Evolutionary conservation across 805 yeast genomes (phyloP).

Genomic region (Nakazawaea ishiwadae): DNA sequence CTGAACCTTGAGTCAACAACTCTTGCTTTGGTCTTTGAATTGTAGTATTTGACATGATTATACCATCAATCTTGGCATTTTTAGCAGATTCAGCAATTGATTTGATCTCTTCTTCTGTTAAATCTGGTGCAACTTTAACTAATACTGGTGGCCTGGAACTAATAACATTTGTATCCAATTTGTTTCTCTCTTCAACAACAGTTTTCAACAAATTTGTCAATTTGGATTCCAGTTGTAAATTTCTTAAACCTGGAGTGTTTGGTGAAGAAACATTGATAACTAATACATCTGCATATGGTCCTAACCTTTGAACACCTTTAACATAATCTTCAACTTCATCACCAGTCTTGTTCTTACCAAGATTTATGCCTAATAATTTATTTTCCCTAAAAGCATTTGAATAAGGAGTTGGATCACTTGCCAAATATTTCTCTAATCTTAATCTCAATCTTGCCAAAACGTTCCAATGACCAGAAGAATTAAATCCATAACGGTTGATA

Average conservation of each 20-base stretch:
- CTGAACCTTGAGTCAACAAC: constrained; percentile 44
- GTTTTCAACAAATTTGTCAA: constrained; percentile 61
- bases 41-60: constrained; percentile 89
- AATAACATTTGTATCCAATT: constrained; percentile 34
- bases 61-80: constrained; percentile 79
- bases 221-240: constrained; percentile 73
- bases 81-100: constrained; percentile 81
- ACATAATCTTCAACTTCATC: constrained; percentile 87
- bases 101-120: constrained; percentile 72
- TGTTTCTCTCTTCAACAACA: constrained; percentile 67
- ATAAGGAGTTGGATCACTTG: constrained; percentile 19
- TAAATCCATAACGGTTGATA: constrained; percentile 92
- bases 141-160: constrained; percentile 65
- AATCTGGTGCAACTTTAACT: constrained; percentile 93
- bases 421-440: constrained; percentile 47
- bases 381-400: constrained; percentile 55
- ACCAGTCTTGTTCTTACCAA: constrained; percentile 91
- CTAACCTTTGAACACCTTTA: constrained; percentile 77
- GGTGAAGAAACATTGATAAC: constrained; percentile 93
- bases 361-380: constrained; percentile 72
- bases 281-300: constrained; percentile 80
- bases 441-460: constrained; percentile 65
- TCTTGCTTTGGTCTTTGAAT: constrained; percentile 64
- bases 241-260: constrained; percentile 92
- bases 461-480: constrained; percentile 79